phyloP scores from a whole-genome alignment of 257 asterid genomes.

The Solanum megistacrolobum region DNA sequence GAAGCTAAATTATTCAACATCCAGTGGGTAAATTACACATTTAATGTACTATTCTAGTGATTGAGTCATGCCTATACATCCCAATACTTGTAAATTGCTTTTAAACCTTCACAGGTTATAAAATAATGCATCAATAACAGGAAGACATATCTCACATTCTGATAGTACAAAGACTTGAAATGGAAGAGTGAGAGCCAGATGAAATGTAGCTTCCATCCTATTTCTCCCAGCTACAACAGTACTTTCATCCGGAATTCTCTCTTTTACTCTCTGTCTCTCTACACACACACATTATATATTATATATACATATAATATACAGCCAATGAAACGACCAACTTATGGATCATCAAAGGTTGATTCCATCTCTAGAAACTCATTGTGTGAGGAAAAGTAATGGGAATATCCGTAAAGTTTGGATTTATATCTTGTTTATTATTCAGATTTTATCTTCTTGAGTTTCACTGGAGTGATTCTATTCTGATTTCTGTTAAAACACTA shows the following conservation, averaged over 20 bases:
- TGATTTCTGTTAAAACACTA: too few relatives aligned
- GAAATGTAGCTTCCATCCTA: neutral
- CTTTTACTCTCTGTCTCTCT: neutral
- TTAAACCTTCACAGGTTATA: neutral
- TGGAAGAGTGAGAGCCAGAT: neutral
- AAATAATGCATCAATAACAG: neutral
- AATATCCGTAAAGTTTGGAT: too few relatives aligned
- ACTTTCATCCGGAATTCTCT: neutral
- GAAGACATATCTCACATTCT: neutral
- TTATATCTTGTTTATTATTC: too few relatives aligned
- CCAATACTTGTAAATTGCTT: neutral
- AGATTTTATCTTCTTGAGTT: too few relatives aligned
- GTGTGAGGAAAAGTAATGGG: too few relatives aligned
- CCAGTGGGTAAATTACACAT: neutral
- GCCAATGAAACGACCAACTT: too few relatives aligned
- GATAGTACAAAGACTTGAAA: neutral
- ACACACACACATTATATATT: too few relatives aligned
- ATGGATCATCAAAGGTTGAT: too few relatives aligned
- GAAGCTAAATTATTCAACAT: neutral
- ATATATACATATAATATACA: too few relatives aligned
- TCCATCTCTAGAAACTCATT: too few relatives aligned
- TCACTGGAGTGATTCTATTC: too few relatives aligned
- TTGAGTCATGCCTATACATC: neutral
- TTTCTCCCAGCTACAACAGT: neutral
- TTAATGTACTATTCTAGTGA: neutral